These are phyloP conservation scores for Lichtheimia ramosa DNA, from an alignment of 371 early-diverging fungal species.

Conservation along the genomic window DNA sequence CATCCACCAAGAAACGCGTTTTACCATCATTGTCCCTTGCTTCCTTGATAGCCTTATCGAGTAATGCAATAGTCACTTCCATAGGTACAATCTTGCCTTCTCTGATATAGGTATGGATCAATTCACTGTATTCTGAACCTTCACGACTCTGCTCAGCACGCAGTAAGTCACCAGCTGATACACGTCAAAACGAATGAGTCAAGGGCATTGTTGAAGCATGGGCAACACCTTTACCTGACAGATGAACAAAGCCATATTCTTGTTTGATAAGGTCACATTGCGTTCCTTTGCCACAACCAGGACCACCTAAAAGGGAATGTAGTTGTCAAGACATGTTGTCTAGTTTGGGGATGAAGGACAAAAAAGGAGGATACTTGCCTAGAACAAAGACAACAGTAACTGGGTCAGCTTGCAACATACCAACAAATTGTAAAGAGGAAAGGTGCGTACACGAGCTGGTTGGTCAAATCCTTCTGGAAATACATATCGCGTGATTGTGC, in stretches of 20 bases:
- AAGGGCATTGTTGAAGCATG: not conserved
- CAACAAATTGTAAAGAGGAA: not conserved
- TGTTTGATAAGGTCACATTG: conserved; percentile 85
- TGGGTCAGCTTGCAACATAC: conserved; percentile 23
- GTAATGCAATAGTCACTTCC: conserved; percentile 90
- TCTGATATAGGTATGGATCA: conserved; percentile 87
- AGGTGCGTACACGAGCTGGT: not conserved
- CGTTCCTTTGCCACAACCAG: conserved; percentile 94
- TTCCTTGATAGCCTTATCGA: conserved; percentile 86
- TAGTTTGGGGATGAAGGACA: too few species aligned
- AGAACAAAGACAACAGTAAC: conserved; percentile 76
- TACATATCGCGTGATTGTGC: not conserved
- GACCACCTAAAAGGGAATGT: conserved; percentile 58
- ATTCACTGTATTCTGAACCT: conserved; percentile 86
- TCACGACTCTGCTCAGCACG: conserved; percentile 87
- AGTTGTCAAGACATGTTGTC: too few species aligned
- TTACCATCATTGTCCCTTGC: conserved; percentile 49
- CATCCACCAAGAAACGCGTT: conserved; percentile 88
- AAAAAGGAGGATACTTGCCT: conserved; percentile 29
- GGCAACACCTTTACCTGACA: conserved; percentile 70
- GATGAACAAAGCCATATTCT: conserved; percentile 92
- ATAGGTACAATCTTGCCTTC: conserved; percentile 95
- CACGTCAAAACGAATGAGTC: too few species aligned
- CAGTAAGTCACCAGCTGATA: conserved; percentile 90
- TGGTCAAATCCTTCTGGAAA: not conserved